phyloP scores from a whole-genome alignment of 192 early-diverging fungal species.

The Coemansia sp. region DNA sequence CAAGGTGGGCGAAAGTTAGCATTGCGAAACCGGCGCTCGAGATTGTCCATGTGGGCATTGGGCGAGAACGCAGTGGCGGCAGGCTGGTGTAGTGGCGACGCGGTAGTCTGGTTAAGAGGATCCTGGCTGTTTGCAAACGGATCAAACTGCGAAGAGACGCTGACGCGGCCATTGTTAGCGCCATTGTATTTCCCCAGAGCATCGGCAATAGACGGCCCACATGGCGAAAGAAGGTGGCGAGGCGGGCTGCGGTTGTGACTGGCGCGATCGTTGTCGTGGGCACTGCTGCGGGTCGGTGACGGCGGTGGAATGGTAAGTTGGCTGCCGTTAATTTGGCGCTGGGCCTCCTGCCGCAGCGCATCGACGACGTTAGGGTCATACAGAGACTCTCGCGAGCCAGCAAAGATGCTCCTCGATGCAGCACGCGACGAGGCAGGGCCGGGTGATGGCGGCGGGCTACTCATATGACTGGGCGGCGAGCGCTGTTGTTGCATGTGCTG shows the following conservation, averaged over 20 bases:
- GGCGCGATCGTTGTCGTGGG: slow-evolving; percentile 1
- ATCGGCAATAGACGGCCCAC: slow-evolving; percentile 53
- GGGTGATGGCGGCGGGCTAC: slow-evolving; percentile 22
- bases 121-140: slow-evolving; percentile 50
- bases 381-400: slow-evolving; percentile 40
- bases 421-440: slow-evolving; percentile 8
- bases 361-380: slow-evolving; percentile 53
- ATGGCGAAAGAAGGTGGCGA: slow-evolving; percentile 37
- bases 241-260: slow-evolving; percentile 3
- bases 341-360: slow-evolving; percentile 50
- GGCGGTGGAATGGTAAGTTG: slow-evolving; percentile 25
- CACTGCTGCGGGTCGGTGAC: slow-evolving; percentile 9
- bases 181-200: slow-evolving; percentile 24
- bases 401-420: slow-evolving; percentile 45
- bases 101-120: slow-evolving; percentile 18
- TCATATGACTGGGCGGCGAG: slow-evolving; percentile 6
- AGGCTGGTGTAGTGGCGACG: slow-evolving; percentile 13
- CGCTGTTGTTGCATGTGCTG: slow-evolving; percentile 7
- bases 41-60: slow-evolving; percentile 43
- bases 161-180: slow-evolving; percentile 25
- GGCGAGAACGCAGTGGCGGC: slow-evolving; percentile 20
- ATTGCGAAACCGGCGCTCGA: slow-evolving; percentile 52
- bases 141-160: slow-evolving; percentile 52
- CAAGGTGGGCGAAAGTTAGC: slow-evolving; percentile 55
- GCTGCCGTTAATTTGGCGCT: slow-evolving; percentile 54